Evolutionary conservation across 2,329 filamentous ascomycete genomes (phyloP), one percentile per base, ranked within the genome.

Genomic region (Chalaropsis ovoidea): DNA sequence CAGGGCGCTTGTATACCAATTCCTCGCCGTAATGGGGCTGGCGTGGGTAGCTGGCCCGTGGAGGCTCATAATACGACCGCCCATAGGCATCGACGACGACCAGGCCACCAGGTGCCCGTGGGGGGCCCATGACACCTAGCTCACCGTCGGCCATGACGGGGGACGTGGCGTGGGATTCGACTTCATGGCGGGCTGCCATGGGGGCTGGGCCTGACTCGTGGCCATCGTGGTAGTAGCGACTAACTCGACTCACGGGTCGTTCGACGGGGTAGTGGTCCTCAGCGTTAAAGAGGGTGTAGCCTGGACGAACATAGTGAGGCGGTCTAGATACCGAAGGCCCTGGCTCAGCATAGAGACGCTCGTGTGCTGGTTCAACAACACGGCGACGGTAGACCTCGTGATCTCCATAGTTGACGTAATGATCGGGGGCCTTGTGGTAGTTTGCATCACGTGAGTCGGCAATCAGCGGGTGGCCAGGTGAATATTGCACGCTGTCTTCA

Each of bases 81-180:
- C 91, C 91, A 74, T 86, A 89, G 68, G 89, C 85, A 75, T 96
- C 92, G 65, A 95, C 80, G 42, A 95, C 80, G 69, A 96, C 87
- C 68, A 86, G 84, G 65, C 86, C 78, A 58, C 82, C 77, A 19
- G 82, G 80, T 6, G 82, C 79, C 62, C 78, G 74, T 70, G 78
- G 78, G 60, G 78, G 78, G 1, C 76, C 76, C 76, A 83, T 79
- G n/a, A 78, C 76, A 41, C 80, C 76, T n/a, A 35, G n/a, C 22
- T 67, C 65, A 19, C 39, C 22, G 15, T 67, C 65, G 35, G 41
- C 60, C n/a, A 31, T 31, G 6, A 31, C 42, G 8, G 62, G 54
- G 27, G 61, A 49, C n/a, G 43, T 61, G 19, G 45, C 15, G 52
- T 62, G 45, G 35, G 47, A 8, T 8, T 58, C 62, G 2, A 42